phyloP scores from a whole-genome alignment of 1,284 basidiomycete genomes.

The Gymnopus androsaceus region DNA sequence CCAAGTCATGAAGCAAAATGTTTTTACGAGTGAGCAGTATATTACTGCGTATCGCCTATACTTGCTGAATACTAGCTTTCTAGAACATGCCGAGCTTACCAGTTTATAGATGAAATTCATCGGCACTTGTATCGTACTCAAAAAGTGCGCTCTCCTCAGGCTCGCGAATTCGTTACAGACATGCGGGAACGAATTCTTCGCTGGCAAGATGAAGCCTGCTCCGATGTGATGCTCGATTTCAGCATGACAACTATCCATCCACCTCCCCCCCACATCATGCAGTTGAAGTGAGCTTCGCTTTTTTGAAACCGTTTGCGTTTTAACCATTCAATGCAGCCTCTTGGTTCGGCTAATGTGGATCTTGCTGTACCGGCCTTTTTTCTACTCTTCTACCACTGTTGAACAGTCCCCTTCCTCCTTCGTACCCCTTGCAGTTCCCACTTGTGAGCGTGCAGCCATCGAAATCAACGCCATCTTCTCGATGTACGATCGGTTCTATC shows the following conservation, averaged over 20 bases:
- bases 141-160: slow-evolving; percentile 11
- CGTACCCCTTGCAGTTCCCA: slow-evolving; percentile 13
- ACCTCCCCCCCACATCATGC: slow-evolving; percentile 20
- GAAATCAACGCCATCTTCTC: slow-evolving; percentile 16
- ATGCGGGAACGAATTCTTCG: slow-evolving; percentile 15
- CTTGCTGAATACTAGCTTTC: not conserved
- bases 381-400: slow-evolving; percentile 10
- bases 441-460: slow-evolving; percentile 16
- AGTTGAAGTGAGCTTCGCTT: slow-evolving; percentile 17
- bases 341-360: slow-evolving; percentile 19
- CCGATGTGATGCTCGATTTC: slow-evolving; percentile 13
- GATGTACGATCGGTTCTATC: slow-evolving; percentile 16
- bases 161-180: slow-evolving; percentile 13
- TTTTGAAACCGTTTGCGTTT: not conserved
- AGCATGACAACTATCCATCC: not conserved
- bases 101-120: slow-evolving; percentile 18
- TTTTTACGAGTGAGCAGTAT: slow-evolving; percentile 18
- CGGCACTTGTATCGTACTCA: slow-evolving; percentile 13
- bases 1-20: slow-evolving; percentile 15
- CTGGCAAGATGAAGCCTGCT: slow-evolving; percentile 14
- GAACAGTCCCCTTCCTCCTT: not conserved
- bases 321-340: slow-evolving; percentile 5
- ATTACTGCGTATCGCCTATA: not conserved
- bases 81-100: slow-evolving; percentile 16
- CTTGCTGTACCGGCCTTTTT: slow-evolving; percentile 20